Conservation (phyloP, 495 filamentous ascomycete species). For the Trichoderma asperelloides region DNA sequence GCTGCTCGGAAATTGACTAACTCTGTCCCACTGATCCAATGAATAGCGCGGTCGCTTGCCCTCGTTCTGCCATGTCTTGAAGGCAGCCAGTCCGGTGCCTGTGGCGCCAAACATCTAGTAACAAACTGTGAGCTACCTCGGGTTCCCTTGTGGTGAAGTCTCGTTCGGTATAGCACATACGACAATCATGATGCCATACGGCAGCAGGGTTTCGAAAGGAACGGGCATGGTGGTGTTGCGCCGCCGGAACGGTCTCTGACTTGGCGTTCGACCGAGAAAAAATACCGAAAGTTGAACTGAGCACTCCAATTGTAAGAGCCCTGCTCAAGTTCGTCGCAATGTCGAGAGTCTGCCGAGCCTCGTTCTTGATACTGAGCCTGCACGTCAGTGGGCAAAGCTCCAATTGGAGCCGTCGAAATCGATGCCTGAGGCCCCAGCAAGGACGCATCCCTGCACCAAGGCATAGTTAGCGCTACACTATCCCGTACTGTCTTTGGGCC, state of each 20-base stretch:
- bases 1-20: constrained; percentile 37
- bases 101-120: constrained; percentile 82
- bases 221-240: constrained; percentile 60
- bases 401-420: background rate
- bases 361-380: constrained; percentile 5
- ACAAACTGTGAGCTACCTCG: constrained; percentile 21
- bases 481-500: background rate
- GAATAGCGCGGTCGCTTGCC: constrained; percentile 79
- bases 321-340: background rate
- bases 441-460: background rate
- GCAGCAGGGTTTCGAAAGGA: constrained; percentile 90
- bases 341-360: background rate
- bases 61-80: constrained; percentile 75
- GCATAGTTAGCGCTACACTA: background rate
- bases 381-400: background rate
- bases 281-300: background rate
- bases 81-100: constrained; percentile 62
- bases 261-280: background rate
- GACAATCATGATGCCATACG: constrained; percentile 81
- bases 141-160: constrained; percentile 10
- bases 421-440: background rate
- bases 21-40: constrained; percentile 86
- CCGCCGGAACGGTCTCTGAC: constrained; percentile 12
- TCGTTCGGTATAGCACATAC: constrained; percentile 45
- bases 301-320: background rate